Conservation (phyloP, 1,284 basidiomycete species). For the Schizophyllum commune region DNA sequence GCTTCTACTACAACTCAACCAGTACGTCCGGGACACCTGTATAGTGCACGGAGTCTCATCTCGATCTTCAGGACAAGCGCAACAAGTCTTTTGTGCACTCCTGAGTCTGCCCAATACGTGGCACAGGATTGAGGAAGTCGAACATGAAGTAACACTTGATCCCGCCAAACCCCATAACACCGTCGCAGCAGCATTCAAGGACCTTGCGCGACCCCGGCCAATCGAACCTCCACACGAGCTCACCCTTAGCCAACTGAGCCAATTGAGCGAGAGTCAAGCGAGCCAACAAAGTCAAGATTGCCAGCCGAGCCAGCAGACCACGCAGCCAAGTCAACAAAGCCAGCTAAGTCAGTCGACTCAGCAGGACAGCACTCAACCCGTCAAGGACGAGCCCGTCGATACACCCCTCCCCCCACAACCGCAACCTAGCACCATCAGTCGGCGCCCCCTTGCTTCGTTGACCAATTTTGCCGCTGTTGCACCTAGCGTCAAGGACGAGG, state of each 20-base stretch:
- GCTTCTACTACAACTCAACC: background rate
- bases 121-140: background rate
- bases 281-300: too few species aligned
- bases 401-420: background rate
- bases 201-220: background rate
- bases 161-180: background rate
- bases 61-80: background rate
- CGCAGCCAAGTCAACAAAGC: too few species aligned
- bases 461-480: too few species aligned
- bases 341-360: too few species aligned
- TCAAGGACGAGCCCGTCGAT: background rate
- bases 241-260: too few species aligned
- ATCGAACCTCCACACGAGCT: background rate
- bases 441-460: too few species aligned
- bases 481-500: too few species aligned
- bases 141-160: background rate
- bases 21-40: background rate
- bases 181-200: background rate
- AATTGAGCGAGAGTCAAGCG: too few species aligned
- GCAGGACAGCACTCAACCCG: background rate
- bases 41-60: background rate
- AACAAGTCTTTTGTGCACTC: background rate
- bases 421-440: too few species aligned
- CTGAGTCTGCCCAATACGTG: background rate
- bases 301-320: too few species aligned